These are phyloP conservation scores for Ganoderma meredithae DNA, from an alignment of 1,284 basidiomycete genomes.

Conservation along the genomic window DNA sequence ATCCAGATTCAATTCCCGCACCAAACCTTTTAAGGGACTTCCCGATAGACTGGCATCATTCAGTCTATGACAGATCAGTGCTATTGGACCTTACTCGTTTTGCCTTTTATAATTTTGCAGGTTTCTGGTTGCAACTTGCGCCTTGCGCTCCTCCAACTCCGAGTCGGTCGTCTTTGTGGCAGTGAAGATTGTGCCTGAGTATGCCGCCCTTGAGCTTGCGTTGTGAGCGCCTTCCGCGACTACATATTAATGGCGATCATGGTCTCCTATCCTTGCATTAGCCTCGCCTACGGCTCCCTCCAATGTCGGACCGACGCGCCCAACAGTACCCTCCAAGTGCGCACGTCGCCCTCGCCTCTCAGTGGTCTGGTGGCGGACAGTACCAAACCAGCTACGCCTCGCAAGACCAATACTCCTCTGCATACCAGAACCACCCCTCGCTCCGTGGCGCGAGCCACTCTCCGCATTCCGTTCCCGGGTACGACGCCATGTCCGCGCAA, in stretches of 20 bases:
- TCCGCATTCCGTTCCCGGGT: constrained; percentile 32
- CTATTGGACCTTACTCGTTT: constrained; percentile 36
- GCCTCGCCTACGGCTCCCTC: constrained; percentile 27
- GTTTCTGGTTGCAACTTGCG: constrained; percentile 24
- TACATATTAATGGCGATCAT: constrained; percentile 42
- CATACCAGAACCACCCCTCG: constrained; percentile 37
- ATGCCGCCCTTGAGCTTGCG: constrained; percentile 19
- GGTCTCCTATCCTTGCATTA: constrained; percentile 34
- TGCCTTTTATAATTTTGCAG: constrained; percentile 26
- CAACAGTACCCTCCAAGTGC: constrained; percentile 38
- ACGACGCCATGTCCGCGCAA: constrained; percentile 36
- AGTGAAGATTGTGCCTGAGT: constrained; percentile 45
- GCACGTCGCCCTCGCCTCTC: constrained; percentile 36
- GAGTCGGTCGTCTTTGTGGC: constrained; percentile 40
- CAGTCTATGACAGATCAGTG: constrained; percentile 38
- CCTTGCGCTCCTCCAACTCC: constrained; percentile 24
- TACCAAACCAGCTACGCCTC: constrained; percentile 40
- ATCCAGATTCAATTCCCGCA: constrained; percentile 22
- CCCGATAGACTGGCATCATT: constrained; percentile 37
- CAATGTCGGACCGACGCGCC: constrained; percentile 45
- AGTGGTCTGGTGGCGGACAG: constrained; percentile 39
- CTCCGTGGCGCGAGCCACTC: constrained; percentile 34
- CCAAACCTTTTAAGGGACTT: constrained; percentile 33
- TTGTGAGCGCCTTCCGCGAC: constrained; percentile 37
- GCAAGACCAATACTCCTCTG: constrained; percentile 37